phyloP scores from a whole-genome alignment of 768 basidiomycete species.

The Lentinula raphanica region DNA sequence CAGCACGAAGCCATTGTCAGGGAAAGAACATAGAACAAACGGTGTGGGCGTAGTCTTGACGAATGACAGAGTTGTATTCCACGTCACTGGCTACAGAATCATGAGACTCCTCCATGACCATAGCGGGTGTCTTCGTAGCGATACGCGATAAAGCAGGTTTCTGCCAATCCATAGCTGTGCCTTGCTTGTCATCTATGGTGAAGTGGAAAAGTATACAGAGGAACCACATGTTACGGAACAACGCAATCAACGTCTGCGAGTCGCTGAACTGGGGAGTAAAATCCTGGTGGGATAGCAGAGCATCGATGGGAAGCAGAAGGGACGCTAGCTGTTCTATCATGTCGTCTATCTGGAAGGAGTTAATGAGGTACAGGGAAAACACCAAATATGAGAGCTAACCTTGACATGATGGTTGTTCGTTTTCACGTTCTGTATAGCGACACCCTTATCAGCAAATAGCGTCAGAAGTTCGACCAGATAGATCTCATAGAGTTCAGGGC shows the following conservation, averaged over 20 bases:
- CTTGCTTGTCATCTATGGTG: constrained; percentile 51
- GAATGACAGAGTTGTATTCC: constrained; percentile 87
- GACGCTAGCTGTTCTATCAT: constrained; percentile 86
- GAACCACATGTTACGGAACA: constrained; percentile 95
- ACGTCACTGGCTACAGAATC: constrained; percentile 84
- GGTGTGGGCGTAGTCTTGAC: constrained; percentile 76
- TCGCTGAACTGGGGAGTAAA: constrained; percentile 56
- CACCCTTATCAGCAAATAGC: constrained; percentile 86
- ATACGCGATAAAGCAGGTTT: constrained; percentile 72
- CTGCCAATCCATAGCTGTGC: constrained; percentile 73
- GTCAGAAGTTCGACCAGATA: constrained; percentile 84
- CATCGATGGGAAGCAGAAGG: constrained; percentile 86
- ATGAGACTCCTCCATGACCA: constrained; percentile 76
- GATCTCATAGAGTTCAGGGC: constrained; percentile 71
- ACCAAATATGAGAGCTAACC: constrained; percentile 31
- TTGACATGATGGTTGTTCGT: constrained; percentile 62
- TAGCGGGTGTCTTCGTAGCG: constrained; percentile 78
- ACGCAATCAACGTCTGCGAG: constrained; percentile 55
- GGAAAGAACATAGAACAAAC: constrained; percentile 34
- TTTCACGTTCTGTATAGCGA: constrained; percentile 81
- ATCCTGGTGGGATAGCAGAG: constrained; percentile 67
- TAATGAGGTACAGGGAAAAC: not conserved
- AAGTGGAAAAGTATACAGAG: constrained; percentile 84
- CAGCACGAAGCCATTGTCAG: not conserved
- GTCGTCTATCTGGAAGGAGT: constrained; percentile 56